Percentiles rank a stretch among this genome's conserved stretches.
Evolutionary conservation across 2,329 filamentous ascomycete genomes (phyloP).

Genomic region (Pseudocercospora fijiensis): DNA sequence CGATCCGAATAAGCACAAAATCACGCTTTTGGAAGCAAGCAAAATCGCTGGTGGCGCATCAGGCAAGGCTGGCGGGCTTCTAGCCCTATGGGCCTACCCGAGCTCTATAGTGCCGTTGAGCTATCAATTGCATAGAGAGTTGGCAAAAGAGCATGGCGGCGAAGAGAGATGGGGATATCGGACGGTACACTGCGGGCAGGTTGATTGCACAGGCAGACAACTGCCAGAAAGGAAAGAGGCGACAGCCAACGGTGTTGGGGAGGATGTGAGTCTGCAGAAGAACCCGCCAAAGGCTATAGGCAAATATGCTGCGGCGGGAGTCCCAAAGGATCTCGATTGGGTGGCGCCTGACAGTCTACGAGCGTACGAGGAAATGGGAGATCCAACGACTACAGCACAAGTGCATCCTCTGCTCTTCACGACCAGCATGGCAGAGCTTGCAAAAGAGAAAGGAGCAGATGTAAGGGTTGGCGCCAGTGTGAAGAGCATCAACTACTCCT

Average conservation of each 20-base stretch:
- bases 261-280: constrained; percentile 57
- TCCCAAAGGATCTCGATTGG: constrained; percentile 84
- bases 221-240: constrained; percentile 36
- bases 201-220: constrained; percentile 53
- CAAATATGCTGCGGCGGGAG: constrained; percentile 55
- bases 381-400: constrained; percentile 77
- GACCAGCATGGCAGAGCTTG: constrained; percentile 74
- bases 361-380: constrained; percentile 81
- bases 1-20: constrained; percentile 69
- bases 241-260: constrained; percentile 26
- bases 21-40: constrained; percentile 84
- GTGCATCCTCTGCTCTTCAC: constrained; percentile 94
- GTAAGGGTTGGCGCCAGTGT: constrained; percentile 66
- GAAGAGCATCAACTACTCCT: constrained; percentile 61
- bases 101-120: constrained; percentile 78
- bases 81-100: constrained; percentile 91
- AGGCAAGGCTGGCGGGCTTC: constrained; percentile 87
- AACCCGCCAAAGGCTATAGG: constrained; percentile 43
- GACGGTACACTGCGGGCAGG: constrained; percentile 69
- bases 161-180: constrained; percentile 83
- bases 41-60: constrained; percentile 87
- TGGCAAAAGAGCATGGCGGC: constrained; percentile 81
- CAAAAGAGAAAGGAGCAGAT: constrained; percentile 58
- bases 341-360: constrained; percentile 65
- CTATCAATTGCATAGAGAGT: constrained; percentile 76